These are phyloP conservation scores for Larix kaempferi DNA, from an alignment of 75 land plant species.

Conservation along the genomic window DNA sequence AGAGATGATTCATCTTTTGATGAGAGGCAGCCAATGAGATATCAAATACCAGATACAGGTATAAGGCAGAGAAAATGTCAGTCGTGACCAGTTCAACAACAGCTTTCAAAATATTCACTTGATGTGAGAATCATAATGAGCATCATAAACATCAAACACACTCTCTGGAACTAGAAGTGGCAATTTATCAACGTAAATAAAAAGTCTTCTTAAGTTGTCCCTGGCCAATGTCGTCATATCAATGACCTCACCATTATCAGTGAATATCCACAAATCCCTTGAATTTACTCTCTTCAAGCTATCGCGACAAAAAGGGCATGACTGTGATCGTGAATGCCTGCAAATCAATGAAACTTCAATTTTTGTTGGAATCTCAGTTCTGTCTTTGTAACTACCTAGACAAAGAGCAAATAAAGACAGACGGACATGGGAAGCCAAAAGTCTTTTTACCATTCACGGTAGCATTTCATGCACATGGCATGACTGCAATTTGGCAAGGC, in stretches of 20 bases:
- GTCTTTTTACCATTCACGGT: conserved; percentile 72
- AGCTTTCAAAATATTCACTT: conserved; percentile 20
- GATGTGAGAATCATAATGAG: conserved; percentile 80
- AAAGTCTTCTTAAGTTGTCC: conserved; percentile 78
- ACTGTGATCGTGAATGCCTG: conserved; percentile 86
- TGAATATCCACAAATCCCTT: conserved; percentile 82
- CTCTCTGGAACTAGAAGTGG: conserved; percentile 75
- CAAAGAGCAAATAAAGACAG: not conserved
- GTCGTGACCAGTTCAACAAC: too few relatives aligned
- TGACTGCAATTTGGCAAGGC: conserved; percentile 88
- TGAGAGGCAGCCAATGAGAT: too few relatives aligned
- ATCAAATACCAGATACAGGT: too few relatives aligned
- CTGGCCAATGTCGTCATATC: conserved; percentile 61
- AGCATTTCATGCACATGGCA: conserved; percentile 92
- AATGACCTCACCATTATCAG: conserved; percentile 65
- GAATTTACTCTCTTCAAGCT: conserved; percentile 87
- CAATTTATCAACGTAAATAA: conserved; percentile 81
- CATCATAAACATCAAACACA: conserved; percentile 64
- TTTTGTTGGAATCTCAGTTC: not conserved
- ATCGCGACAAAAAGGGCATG: conserved; percentile 93
- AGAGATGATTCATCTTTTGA: too few relatives aligned
- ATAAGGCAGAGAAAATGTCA: too few relatives aligned
- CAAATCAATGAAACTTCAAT: conserved; percentile 1
- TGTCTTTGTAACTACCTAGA: not conserved
- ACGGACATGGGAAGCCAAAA: not conserved